Base-by-base conservation (phyloP, 2,329 filamentous ascomycete species). In the Verticillium dahliae region DNA sequence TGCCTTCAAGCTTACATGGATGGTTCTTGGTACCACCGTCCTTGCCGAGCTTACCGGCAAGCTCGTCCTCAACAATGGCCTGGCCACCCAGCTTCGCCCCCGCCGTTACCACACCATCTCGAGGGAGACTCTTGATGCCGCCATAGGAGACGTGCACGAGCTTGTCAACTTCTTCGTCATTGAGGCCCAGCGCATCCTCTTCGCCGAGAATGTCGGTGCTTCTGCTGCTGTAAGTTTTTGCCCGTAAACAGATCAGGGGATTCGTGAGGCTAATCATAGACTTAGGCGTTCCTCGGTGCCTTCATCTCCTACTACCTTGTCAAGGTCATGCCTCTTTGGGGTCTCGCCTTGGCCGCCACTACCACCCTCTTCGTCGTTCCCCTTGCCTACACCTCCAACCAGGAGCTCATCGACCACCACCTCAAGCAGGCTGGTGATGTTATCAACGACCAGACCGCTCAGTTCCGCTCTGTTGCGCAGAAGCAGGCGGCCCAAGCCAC, bases 121-220 rank as follows among this genome's bases (percentile, higher is more conserved):
- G 10, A 81, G 83, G 66, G 83, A 87, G 67, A 85, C 84, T 6
- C 74, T 90, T 45, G 84, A 90, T 68, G 73, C 75, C 62, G 67
- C 87, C 65, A 82, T 88, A 67, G 85, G 84, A 61, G 87, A 90
- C 66, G 77, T 86, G 50, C 84, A 89, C 69, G 87, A 90, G 75
- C 80, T 90, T 63, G 74, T 87, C 76, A 90, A 90, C 80, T 90
- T 90, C 74, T 86, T 90, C 68, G 80, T 89, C 64, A 88, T 90
- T 62, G 88, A 90, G 77, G 78, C 81, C 58, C 88, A 90, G 78
- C 82, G 87, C 64, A 84, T 90, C 66, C 70, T 90, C 61, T 90
- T 86, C 66, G 87, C 82, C 54, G 88, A 90, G 80, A 90, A 89
- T 68, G 73, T 90, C 62, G 74, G 76, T 65, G 82, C 79, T 61